phyloP scores from a whole-genome alignment of 345 rosid genomes.

The Camelina neglecta region DNA sequence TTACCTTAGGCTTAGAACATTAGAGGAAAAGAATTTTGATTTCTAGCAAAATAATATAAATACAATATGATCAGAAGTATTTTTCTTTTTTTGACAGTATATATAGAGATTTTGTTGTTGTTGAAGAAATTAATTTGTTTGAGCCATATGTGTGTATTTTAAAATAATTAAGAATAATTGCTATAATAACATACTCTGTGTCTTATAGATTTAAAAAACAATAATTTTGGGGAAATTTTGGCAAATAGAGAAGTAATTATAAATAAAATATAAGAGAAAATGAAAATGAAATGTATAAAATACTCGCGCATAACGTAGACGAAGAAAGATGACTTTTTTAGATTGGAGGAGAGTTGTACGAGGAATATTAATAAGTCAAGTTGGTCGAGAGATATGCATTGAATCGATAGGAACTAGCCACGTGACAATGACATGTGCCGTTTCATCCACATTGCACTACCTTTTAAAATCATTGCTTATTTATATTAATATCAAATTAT shows the following conservation, averaged over 20 bases:
- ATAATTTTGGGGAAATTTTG: neutral
- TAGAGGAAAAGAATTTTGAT: neutral
- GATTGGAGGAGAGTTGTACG: slow-evolving; percentile 45
- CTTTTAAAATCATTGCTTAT: slow-evolving; percentile 23
- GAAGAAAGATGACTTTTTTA: slow-evolving; percentile 22
- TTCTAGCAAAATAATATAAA: neutral
- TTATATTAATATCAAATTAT: neutral
- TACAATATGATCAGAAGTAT: neutral
- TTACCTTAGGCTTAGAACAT: too few relatives aligned
- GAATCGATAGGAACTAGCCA: slow-evolving; percentile 38
- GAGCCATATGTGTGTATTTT: neutral
- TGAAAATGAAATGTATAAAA: neutral
- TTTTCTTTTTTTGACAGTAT: neutral
- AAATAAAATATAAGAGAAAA: slow-evolving; percentile 9
- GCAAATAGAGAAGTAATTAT: neutral
- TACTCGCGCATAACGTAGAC: slow-evolving; percentile 12
- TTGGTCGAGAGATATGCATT: slow-evolving; percentile 41
- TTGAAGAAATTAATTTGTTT: neutral
- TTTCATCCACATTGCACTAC: slow-evolving; percentile 26
- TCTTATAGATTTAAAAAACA: neutral
- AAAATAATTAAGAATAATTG: neutral
- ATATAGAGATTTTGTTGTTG: neutral
- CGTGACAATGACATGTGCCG: slow-evolving; percentile 44
- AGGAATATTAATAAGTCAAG: slow-evolving; percentile 45
- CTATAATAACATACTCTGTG: neutral